Base-by-base conservation (phyloP, 768 basidiomycete genomes). In the Lactarius deliciosus region DNA sequence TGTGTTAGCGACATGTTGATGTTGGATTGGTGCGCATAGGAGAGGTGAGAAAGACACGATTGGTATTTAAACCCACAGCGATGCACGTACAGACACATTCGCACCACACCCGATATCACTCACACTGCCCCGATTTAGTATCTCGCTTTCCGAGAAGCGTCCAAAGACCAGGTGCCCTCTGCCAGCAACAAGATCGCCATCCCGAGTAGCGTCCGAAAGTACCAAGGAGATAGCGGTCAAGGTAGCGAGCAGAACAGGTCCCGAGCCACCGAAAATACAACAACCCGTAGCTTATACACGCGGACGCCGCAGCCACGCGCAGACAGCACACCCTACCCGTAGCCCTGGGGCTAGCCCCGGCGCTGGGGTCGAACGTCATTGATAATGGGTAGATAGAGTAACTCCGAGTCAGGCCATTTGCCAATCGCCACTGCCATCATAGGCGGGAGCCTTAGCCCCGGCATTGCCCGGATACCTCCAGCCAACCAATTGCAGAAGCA, bases 61-160 rank as follows among this genome's bases (percentile, higher is more conserved):
- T 62, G 59, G 60, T 69, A 68, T 68, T 69, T 69, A 69, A 69
- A 66, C 20, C 15, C 11, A 16, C 11, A 34, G 16, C 18, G 32
- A 53, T 20, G 20, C 16, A 30, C 25, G 5, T 3, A 50, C 32
- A 57, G 25, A 56, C 55, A 20, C 50, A 53, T 11, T 53, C 25
- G 15, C 41, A 18, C 15, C 41, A 41, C 41, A 41, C 41, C 50
- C 50, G 50, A 53, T 53, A 25, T 53, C 50, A 53, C 50, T 53
- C 50, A 25, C 50, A 53, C 50, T n/a, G 25, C 50, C 25, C 50
- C 50, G 50, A 53, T 53, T 53, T 53, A 53, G 50, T 13, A 53
- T 53, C 50, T 53, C 50, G 22, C 25, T 13, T 53, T 53, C 50
- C 50, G 50, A 53, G 50, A 53, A 15, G 50, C 50, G 5, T 53